These are phyloP conservation scores for Xanthoconium purpureum DNA, from an alignment of 768 basidiomycete species.

Conservation along the genomic window DNA sequence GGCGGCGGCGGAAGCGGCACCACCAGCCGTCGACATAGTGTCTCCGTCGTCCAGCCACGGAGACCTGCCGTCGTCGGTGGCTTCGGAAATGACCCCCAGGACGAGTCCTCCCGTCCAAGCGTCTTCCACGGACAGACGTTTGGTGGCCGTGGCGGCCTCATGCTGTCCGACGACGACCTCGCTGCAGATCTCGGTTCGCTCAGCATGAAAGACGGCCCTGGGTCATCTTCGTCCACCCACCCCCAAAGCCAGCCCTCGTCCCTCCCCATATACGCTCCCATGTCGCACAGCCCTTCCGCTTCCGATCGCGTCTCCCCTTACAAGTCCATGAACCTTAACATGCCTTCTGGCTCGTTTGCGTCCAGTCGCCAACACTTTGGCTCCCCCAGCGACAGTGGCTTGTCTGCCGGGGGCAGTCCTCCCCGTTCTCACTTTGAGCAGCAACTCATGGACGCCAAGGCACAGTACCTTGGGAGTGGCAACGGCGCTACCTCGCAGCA, in stretches of 20 bases:
- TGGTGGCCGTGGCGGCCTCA: conserved; percentile 54
- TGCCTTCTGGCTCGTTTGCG: conserved; percentile 44
- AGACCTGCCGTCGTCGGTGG: conserved; percentile 51
- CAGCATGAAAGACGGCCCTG: conserved; percentile 40
- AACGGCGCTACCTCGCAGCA: conserved; percentile 21
- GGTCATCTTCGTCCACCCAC: conserved; percentile 43
- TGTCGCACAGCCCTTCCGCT: conserved; percentile 59
- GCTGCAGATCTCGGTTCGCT: conserved; percentile 66
- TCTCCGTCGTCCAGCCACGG: conserved; percentile 77
- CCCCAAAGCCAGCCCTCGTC: conserved; percentile 71
- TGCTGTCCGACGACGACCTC: conserved; percentile 79
- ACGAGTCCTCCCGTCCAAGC: conserved; percentile 36
- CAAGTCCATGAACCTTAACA: conserved; percentile 59
- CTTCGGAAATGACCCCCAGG: conserved; percentile 39
- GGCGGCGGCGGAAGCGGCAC: conserved; percentile 71
- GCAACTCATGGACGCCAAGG: conserved; percentile 40
- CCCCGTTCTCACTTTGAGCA: conserved; percentile 46
- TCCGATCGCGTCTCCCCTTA: conserved; percentile 54
- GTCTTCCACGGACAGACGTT: conserved; percentile 35
- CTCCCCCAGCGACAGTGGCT: conserved; percentile 62
- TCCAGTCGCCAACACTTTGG: conserved; percentile 45
- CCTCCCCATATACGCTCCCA: conserved; percentile 70
- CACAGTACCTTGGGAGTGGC: conserved; percentile 32
- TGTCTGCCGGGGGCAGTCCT: conserved; percentile 52
- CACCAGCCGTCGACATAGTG: conserved; percentile 79